phyloP scores from a whole-genome alignment of 2,329 filamentous ascomycete species.

The Dothideomycetidae sp. region DNA sequence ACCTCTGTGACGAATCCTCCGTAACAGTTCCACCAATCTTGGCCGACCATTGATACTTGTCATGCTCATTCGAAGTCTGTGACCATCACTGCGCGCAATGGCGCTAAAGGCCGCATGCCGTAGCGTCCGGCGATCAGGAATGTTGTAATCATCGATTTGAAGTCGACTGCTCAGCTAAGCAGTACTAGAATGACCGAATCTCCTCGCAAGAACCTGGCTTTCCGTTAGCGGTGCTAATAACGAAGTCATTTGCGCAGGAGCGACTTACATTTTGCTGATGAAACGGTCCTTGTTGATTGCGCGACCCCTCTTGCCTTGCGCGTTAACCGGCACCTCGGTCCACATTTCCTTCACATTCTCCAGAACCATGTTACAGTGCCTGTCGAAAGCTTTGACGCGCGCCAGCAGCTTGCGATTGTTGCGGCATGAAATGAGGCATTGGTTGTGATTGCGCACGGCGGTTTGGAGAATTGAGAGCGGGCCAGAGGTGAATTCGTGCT shows the following conservation, averaged over 20 bases:
- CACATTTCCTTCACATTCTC: constrained; percentile 99
- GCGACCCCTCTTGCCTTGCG: constrained; percentile 74
- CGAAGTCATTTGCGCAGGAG: not conserved
- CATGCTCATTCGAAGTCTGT: not conserved
- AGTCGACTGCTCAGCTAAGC: constrained; percentile 53
- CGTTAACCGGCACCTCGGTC: constrained; percentile 79
- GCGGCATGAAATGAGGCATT: constrained; percentile 92
- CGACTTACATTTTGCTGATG: constrained; percentile 77
- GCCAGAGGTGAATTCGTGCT: constrained; percentile 65
- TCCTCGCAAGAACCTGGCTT: constrained; percentile 50
- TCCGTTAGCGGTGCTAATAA: not conserved
- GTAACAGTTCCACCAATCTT: no score
- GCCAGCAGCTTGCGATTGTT: constrained; percentile 98
- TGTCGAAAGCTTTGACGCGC: constrained; percentile 94
- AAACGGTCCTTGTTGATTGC: constrained; percentile 96
- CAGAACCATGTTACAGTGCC: constrained; percentile 97
- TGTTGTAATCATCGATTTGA: no score
- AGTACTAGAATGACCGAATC: constrained; percentile 77
- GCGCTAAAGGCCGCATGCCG: not conserved
- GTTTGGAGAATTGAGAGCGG: constrained; percentile 92
- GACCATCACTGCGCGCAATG: not conserved
- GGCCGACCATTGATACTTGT: no score
- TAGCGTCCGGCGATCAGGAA: no score
- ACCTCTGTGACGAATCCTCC: no score
- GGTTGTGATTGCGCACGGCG: constrained; percentile 82